Evolutionary conservation across 2,329 filamentous ascomycete species (phyloP), one percentile per base, ranked within the genome.

Genomic region (Fusarium citri): DNA sequence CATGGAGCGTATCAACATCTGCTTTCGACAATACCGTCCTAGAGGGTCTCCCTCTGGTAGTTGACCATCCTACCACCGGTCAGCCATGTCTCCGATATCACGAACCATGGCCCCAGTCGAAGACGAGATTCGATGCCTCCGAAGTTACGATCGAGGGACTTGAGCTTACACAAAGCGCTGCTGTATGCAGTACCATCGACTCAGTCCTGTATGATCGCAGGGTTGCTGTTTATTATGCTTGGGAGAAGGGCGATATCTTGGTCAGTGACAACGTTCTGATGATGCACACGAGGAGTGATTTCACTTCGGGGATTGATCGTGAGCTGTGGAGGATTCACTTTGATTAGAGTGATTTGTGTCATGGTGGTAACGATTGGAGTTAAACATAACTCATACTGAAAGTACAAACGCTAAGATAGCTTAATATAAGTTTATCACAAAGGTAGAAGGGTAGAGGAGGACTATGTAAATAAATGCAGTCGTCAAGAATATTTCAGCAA

Each of bases 221-320:
- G 0, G 82, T 87, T 0, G 83, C 82, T 10, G 79, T 86, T 40
- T 83, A 84, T 56, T 84, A 86, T 58, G 74, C 79, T 8, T 88
- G 86, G 86, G 81, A 88, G 55, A 82, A 85, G 76, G 86, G 86
- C 0, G 87, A 88, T 69, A 47, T 88, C 40, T 65, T 88, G 2
- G 74, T 88, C 8, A 87, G 78, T 62, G 86, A 88, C 66, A 88
- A 88, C 50, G 72, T 82, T 6, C 59, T 83, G 56, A 81, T 80
- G 66, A 80, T 87, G 82, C 84, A 87, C 55, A 86, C 84, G 0
- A 75, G 83, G 49, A 86, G 80, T 49, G 81, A 82, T 42, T 86
- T 85, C 47, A 77, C 73, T 3, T 78, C 82, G 0, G 82, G 82
- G 0, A 78, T 79, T 25, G 79, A 83, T 50, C 74, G 83, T 22